Percentiles rank a stretch among this genome's conserved stretches.
These are phyloP conservation scores for Boletus mariae DNA, from an alignment of 1,284 basidiomycete genomes.

Conservation along the genomic window DNA sequence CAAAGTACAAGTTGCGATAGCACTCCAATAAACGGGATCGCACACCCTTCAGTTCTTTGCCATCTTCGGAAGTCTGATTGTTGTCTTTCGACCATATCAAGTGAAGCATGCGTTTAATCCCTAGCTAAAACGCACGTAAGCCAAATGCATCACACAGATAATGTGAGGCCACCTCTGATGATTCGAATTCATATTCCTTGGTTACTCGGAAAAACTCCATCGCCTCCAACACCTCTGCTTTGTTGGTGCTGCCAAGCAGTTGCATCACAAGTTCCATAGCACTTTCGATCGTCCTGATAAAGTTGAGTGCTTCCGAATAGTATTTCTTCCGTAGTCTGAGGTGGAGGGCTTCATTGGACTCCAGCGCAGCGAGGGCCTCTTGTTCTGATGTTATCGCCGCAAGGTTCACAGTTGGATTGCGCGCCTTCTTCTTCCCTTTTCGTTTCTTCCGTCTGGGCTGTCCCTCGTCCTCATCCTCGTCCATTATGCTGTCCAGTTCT, in stretches of 20 bases:
- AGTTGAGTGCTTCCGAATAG: constrained; percentile 82
- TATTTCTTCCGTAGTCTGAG: constrained; percentile 85
- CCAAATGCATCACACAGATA: background rate
- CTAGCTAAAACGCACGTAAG: constrained; percentile 44
- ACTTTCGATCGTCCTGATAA: constrained; percentile 80
- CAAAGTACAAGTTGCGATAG: constrained; percentile 89
- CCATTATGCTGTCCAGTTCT: constrained; percentile 35
- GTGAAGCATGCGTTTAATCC: constrained; percentile 96
- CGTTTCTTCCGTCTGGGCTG: constrained; percentile 31
- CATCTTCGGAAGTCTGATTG: constrained; percentile 77
- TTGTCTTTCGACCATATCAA: constrained; percentile 98
- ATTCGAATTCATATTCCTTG: constrained; percentile 79
- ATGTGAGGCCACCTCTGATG: constrained; percentile 56
- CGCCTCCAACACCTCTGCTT: constrained; percentile 90
- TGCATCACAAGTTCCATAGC: constrained; percentile 76
- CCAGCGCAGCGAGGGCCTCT: constrained; percentile 59
- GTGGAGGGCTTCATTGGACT: constrained; percentile 63
- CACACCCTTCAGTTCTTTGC: constrained; percentile 86
- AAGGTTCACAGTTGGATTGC: constrained; percentile 69
- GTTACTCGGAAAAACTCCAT: constrained; percentile 94
- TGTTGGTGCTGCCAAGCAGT: constrained; percentile 87
- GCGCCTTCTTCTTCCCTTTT: constrained; percentile 50
- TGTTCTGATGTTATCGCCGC: constrained; percentile 64
- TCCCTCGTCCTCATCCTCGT: constrained; percentile 36
- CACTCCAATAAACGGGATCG: constrained; percentile 86